Conservation (phyloP, 805 yeast genomes). For the Myxozyma geophila region DNA sequence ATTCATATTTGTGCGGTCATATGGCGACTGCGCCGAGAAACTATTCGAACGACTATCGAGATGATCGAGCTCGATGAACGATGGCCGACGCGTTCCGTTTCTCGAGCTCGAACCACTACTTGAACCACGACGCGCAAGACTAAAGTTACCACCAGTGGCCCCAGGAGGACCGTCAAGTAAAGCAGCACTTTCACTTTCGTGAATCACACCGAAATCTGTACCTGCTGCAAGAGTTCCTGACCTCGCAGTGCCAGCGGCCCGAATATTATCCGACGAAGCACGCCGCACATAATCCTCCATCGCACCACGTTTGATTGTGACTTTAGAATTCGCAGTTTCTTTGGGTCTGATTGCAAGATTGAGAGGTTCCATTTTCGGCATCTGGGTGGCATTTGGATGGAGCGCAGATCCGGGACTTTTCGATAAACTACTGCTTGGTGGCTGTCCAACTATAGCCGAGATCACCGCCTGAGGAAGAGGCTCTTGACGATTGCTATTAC, state of each 20-base stretch:
- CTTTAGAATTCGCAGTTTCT: slow-evolving; percentile 63
- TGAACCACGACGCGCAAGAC: not conserved
- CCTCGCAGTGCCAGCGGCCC: slow-evolving; percentile 5
- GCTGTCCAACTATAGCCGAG: slow-evolving; percentile 1
- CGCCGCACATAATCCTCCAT: slow-evolving; percentile 38
- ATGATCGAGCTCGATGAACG: slow-evolving; percentile 30
- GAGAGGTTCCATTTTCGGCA: slow-evolving; percentile 53
- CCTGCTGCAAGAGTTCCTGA: slow-evolving; percentile 15
- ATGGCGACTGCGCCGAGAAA: not conserved
- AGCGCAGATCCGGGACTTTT: not conserved
- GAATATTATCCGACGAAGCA: slow-evolving; percentile 27
- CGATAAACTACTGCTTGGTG: not conserved
- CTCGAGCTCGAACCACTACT: not conserved
- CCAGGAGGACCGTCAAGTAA: slow-evolving; percentile 28
- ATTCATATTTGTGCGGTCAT: not conserved
- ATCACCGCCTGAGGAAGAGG: slow-evolving; percentile 6
- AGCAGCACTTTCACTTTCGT: slow-evolving; percentile 38
- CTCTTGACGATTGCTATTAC: slow-evolving; percentile 10
- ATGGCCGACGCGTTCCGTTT: slow-evolving; percentile 17
- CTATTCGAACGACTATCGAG: slow-evolving; percentile 12
- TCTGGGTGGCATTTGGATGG: not conserved
- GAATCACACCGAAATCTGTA: slow-evolving; percentile 33
- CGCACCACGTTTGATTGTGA: slow-evolving; percentile 58
- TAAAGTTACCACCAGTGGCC: not conserved
- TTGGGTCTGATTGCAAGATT: slow-evolving; percentile 73